Evolutionary conservation across 495 filamentous ascomycete genomes (phyloP).

Genomic region (Aspergillus homomorphus): DNA sequence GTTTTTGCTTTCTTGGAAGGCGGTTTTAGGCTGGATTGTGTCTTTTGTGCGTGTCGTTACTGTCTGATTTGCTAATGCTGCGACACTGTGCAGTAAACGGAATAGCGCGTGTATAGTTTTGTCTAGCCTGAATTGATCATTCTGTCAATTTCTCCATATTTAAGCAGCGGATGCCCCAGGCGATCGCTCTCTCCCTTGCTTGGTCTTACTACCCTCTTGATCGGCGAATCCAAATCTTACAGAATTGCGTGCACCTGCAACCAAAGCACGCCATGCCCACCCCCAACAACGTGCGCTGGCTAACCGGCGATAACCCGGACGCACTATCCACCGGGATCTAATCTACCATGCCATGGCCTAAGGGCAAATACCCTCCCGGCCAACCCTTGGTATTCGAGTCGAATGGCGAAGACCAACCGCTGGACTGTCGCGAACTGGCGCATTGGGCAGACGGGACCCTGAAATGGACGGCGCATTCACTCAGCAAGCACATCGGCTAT

Average conservation of each 20-base stretch:
- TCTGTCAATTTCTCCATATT: too few relatives aligned
- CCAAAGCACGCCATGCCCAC: not conserved
- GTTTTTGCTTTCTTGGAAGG: too few relatives aligned
- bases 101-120: too few relatives aligned
- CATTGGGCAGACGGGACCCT: slow-evolving; percentile 22
- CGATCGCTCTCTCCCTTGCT: too few relatives aligned
- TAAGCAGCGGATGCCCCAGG: too few relatives aligned
- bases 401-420: slow-evolving; percentile 9
- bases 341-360: slow-evolving; percentile 24
- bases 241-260: not conserved
- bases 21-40: too few relatives aligned
- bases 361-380: slow-evolving; percentile 13
- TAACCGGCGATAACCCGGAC: slow-evolving; percentile 15
- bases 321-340: slow-evolving; percentile 16
- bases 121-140: too few relatives aligned
- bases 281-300: slow-evolving; percentile 5
- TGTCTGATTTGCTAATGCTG: too few relatives aligned
- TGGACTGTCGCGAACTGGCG: slow-evolving; percentile 24
- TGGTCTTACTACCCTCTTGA: too few relatives aligned
- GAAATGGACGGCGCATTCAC: slow-evolving; percentile 16
- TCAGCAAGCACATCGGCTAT: slow-evolving; percentile 14
- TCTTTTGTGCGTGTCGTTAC: too few relatives aligned
- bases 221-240: too few relatives aligned
- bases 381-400: slow-evolving; percentile 20
- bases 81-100: too few relatives aligned